Base-by-base conservation (phyloP, 768 basidiomycete genomes). In the Boletus vinaceobasis region DNA sequence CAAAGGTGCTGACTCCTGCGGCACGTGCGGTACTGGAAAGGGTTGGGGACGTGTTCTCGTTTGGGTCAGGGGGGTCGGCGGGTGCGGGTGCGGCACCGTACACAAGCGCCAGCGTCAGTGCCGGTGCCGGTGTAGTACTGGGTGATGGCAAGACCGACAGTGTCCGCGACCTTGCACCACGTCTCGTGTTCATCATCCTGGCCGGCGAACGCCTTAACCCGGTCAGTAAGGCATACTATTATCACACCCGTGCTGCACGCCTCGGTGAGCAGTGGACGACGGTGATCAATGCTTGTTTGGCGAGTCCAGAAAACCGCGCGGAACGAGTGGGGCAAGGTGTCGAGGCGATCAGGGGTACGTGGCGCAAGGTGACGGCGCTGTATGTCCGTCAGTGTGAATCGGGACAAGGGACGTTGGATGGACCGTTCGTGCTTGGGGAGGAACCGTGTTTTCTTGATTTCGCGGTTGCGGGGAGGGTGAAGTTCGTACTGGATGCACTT, bases 221-320 rank as follows among this genome's bases (percentile, higher is more conserved):
- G 1, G 53, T 52, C 36, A 76, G 76, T 62, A 57, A 65, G 56
- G 67, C 54, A 9, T 76, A 75, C 58, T 83, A 78, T 61, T 63
- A 73, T 31, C 58, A 55, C 7, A 78, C 75, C 1, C 65, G 77
- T 17, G 66, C 69, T 29, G 54, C 48, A 5, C 45, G 40, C 2
- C 73, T 73, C 43, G 77, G 79, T 0, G 62, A 64, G 36, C 58
- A 75, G 47, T 77, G 79, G 61, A 70, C 74, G 36, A 44, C 74
- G 19, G 50, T 65, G 4, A 58, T 56, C 15, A 49, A 39, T 14
- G 55, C 42, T 60, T 56, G 50, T 21, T 65, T 13, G 65, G 71
- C 37, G 57, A 57, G 50, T 7, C 26, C 39, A 57, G 70, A 75
- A 23, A 61, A 54, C 26, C 58, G 71, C 9, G 64, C 59, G 10